Base-by-base conservation (phyloP, 768 basidiomycete species). In the Mycena capillaripes region DNA sequence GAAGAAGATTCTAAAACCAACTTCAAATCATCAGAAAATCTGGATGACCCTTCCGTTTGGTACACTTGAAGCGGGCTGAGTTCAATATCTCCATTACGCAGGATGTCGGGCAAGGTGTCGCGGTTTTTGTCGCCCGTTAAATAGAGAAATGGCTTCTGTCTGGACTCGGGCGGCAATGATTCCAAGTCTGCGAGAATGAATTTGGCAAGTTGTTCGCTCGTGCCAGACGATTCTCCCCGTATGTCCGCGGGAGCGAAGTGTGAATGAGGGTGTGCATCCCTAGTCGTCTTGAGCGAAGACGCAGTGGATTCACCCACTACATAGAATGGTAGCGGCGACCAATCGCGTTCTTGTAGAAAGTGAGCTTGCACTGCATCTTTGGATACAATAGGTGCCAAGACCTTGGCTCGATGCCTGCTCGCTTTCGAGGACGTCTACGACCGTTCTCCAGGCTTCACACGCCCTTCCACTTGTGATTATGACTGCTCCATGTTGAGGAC, bases 51-150 rank as follows among this genome's bases (percentile, higher is more conserved):
- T 46, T 82, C 85, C 36, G 95, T 96, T 76, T 85, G 86, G 76
- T 96, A 96, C 11, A 94, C 94, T 78, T 92, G 88, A 14, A 95
- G 75, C 16, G 84, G 70, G 5, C 85, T 82, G 34, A 93, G 78
- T 38, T 75, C 75, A 2, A 94, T 78, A 1, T 84, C 84, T 0
- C 82, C 87, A 0, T 82, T 83, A 0, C 72, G 67, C 42, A 96
- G 82, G 11, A 91, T 84, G 19, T 72, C 82, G 0, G 89, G 82
- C 2, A 96, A 80, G 0, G 89, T 91, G 72, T 95, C 93, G 21
- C 89, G 85, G 69, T 94, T 95, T 84, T 96, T 97, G 86, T 97
- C 96, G 25, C 95, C 95, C 14, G 91, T 94, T 11, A 97, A 86
- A 78, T 95, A 96, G 8, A 97, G 79, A 57, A 97, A 61, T 21